Evolutionary conservation across 352 stramenopile species (phyloP).

Genomic region (Globisporangium middletonii): DNA sequence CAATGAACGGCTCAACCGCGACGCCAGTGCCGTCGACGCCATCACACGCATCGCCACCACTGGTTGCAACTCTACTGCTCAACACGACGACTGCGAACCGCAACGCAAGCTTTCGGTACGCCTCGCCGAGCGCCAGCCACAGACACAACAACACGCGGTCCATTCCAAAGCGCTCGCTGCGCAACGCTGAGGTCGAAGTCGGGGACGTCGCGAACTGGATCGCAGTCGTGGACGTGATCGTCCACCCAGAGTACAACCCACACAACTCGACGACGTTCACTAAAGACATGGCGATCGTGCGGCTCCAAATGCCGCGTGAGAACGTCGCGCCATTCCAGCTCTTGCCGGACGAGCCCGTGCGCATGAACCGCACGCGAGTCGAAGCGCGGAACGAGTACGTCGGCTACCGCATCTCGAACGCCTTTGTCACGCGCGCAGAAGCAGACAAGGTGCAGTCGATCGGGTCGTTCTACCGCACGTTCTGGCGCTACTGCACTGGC

Average conservation of each 20-base stretch:
- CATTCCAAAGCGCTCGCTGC: not conserved
- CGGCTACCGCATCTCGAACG: conserved; percentile 12
- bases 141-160: not conserved
- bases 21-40: no score
- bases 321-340: conserved; percentile 16
- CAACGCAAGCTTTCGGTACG: not conserved
- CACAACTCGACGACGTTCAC: not conserved
- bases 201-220: conserved; percentile 22
- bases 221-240: conserved; percentile 5
- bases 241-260: conserved; percentile 19
- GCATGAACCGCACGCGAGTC: conserved; percentile 12
- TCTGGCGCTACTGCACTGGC: conserved; percentile 17
- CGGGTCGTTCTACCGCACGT: conserved; percentile 14
- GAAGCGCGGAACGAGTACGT: conserved; percentile 8
- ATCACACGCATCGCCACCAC: no score
- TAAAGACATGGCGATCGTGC: conserved; percentile 22
- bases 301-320: conserved; percentile 7
- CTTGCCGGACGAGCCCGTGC: conserved; percentile 7
- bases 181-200: conserved; percentile 9
- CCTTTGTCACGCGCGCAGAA: conserved; percentile 9
- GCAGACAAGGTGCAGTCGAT: conserved; percentile 6
- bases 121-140: not conserved
- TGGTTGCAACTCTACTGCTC: no score
- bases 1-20: no score
- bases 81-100: not conserved